These are phyloP conservation scores for Saccharomycopsis selenospora DNA, from an alignment of 805 yeast genomes.

Conservation along the genomic window DNA sequence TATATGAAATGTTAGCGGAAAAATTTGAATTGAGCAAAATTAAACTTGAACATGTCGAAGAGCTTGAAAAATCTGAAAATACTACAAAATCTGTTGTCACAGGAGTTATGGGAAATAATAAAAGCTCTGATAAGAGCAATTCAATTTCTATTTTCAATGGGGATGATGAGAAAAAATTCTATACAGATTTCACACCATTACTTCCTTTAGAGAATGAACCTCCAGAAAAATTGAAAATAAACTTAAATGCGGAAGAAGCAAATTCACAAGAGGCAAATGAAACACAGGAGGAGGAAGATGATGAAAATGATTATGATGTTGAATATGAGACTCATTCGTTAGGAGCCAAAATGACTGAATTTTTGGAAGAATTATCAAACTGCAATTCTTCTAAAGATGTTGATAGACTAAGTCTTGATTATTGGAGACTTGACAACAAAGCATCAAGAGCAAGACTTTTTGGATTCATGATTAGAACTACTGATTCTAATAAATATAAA, in stretches of 20 bases:
- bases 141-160: conserved; percentile 14
- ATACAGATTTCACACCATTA: conserved; percentile 42
- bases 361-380: conserved; percentile 37
- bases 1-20: conserved; percentile 36
- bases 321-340: conserved; percentile 19
- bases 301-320: conserved; percentile 16
- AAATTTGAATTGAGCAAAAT: background rate
- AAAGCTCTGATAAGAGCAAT: conserved; percentile 17
- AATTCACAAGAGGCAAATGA: conserved; percentile 7
- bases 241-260: conserved; percentile 18
- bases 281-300: background rate
- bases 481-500: conserved; percentile 39
- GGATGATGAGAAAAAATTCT: conserved; percentile 57
- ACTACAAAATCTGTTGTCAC: background rate
- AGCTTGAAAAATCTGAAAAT: background rate
- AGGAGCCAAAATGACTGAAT: conserved; percentile 36
- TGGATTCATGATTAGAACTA: conserved; percentile 45
- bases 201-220: conserved; percentile 28
- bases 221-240: conserved; percentile 25
- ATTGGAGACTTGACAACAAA: conserved; percentile 59
- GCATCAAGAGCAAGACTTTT: conserved; percentile 60
- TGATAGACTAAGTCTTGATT: conserved; percentile 40
- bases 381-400: conserved; percentile 42
- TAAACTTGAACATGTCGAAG: background rate
- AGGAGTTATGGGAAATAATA: conserved; percentile 6